These are phyloP conservation scores for Gracilaria vermiculophylla DNA, from an alignment of 23 red algal species.

Conservation along the genomic window DNA sequence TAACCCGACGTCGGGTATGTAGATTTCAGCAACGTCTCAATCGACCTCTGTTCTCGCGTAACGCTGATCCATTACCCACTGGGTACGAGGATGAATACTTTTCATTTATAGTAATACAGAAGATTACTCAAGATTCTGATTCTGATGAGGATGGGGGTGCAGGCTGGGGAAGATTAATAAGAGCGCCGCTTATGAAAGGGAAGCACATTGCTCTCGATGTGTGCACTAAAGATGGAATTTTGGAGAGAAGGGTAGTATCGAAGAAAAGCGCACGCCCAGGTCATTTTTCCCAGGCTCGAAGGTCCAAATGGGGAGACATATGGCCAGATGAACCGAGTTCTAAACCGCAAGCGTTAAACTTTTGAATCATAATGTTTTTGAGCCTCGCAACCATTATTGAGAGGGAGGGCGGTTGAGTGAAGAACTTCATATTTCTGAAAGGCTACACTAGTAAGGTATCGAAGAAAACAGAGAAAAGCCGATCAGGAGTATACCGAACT, in stretches of 20 bases:
- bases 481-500: background rate
- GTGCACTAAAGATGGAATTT: constrained; percentile 38
- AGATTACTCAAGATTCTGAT: background rate
- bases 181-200: constrained; percentile 34
- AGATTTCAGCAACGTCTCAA: constrained; percentile 62
- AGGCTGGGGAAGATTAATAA: constrained; percentile 52
- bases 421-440: background rate
- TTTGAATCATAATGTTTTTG: constrained; percentile 6
- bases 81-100: constrained; percentile 64
- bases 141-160: background rate
- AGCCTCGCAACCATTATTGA: background rate
- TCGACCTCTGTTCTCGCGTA: constrained; percentile 35
- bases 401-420: background rate
- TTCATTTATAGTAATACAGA: constrained; percentile 57
- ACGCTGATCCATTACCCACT: constrained; percentile 19
- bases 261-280: constrained; percentile 30
- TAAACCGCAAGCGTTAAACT: constrained; percentile 26
- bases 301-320: constrained; percentile 56
- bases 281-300: constrained; percentile 27
- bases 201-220: constrained; percentile 55
- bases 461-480: background rate
- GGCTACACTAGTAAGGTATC: background rate
- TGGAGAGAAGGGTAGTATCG: constrained; percentile 46
- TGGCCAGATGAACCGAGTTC: constrained; percentile 30
- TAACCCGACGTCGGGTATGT: constrained; percentile 56